phyloP scores from a whole-genome alignment of 495 filamentous ascomycete genomes.

The Hypoxylon intermedium region DNA sequence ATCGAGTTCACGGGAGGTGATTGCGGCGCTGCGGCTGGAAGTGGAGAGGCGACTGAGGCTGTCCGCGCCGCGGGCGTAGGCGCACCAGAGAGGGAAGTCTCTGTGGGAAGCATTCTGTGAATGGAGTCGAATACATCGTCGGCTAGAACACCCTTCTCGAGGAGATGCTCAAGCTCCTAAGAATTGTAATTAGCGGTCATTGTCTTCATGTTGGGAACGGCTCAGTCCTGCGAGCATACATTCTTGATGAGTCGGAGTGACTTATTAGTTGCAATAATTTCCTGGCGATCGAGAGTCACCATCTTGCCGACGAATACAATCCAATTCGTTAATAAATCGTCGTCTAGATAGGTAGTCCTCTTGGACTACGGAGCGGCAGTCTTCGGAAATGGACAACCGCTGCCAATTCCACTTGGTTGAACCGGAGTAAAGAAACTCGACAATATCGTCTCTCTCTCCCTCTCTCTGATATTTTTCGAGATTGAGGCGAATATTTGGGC shows the following conservation, averaged over 20 bases:
- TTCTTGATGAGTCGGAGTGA: constrained; percentile 86
- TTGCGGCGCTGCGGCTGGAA: constrained; percentile 43
- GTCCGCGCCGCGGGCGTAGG: constrained; percentile 49
- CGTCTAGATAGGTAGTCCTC: no score
- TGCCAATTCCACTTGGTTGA: constrained; percentile 3
- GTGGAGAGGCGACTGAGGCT: constrained; percentile 37
- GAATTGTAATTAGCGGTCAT: constrained; percentile 9
- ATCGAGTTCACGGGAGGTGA: constrained; percentile 49
- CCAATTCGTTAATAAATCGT: background rate
- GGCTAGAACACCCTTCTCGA: constrained; percentile 77
- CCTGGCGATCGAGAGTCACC: constrained; percentile 55
- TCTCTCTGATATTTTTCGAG: no score
- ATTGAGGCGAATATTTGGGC: no score
- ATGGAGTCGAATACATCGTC: constrained; percentile 74
- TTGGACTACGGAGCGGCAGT: background rate
- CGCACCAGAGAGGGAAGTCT: constrained; percentile 61
- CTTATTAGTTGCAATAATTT: constrained; percentile 71
- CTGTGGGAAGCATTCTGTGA: constrained; percentile 72
- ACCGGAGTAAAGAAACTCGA: background rate
- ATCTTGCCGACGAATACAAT: constrained; percentile 36
- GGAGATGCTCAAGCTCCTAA: constrained; percentile 91
- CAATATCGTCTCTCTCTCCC: background rate
- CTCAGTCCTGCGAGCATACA: constrained; percentile 51
- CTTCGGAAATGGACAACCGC: background rate
- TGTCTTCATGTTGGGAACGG: background rate